phyloP scores from a whole-genome alignment of 2,329 filamentous ascomycete species.

The Escovopsis sp. region DNA sequence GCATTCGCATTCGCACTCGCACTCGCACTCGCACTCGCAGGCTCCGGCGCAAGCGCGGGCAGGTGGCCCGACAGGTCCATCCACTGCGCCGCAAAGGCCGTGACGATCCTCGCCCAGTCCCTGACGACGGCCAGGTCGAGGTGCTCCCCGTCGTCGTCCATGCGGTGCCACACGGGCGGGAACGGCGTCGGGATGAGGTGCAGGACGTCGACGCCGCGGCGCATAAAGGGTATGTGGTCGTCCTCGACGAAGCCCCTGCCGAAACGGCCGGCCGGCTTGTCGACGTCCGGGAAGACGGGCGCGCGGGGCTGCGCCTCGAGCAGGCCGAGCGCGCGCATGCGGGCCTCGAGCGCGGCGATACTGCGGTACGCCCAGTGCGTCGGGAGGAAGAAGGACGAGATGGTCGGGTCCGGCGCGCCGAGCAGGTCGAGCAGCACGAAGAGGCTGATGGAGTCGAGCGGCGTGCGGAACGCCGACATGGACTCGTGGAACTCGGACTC shows the following conservation, averaged over 20 bases:
- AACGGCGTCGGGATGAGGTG: constrained; percentile 82
- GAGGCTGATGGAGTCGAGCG: constrained; percentile 65
- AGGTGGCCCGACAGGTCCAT: constrained; percentile 51
- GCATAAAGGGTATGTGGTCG: constrained; percentile 86
- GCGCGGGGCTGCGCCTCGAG: constrained; percentile 42
- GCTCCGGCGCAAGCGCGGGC: constrained; percentile 7
- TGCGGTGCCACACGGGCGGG: constrained; percentile 72
- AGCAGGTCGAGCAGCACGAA: constrained; percentile 89
- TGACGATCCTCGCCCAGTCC: constrained; percentile 78
- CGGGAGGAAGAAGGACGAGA: constrained; percentile 77
- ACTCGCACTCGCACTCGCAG: too few species aligned
- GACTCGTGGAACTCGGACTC: constrained; percentile 54
- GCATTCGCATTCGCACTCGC: constrained; percentile 7
- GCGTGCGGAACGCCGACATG: constrained; percentile 59
- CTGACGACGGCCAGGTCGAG: constrained; percentile 65
- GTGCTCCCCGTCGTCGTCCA: constrained; percentile 71
- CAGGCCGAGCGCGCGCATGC: constrained; percentile 51
- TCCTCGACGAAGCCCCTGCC: constrained; percentile 49
- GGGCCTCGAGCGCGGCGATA: constrained; percentile 59
- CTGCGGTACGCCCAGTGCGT: constrained; percentile 88
- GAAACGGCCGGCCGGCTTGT: constrained; percentile 37
- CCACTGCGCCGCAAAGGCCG: constrained; percentile 82
- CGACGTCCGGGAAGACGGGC: constrained; percentile 51
- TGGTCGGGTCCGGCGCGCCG: constrained; percentile 48
- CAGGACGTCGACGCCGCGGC: constrained; percentile 69